Conservation (phyloP, 2,329 filamentous ascomycete species). For the Fusarium sp. region DNA sequence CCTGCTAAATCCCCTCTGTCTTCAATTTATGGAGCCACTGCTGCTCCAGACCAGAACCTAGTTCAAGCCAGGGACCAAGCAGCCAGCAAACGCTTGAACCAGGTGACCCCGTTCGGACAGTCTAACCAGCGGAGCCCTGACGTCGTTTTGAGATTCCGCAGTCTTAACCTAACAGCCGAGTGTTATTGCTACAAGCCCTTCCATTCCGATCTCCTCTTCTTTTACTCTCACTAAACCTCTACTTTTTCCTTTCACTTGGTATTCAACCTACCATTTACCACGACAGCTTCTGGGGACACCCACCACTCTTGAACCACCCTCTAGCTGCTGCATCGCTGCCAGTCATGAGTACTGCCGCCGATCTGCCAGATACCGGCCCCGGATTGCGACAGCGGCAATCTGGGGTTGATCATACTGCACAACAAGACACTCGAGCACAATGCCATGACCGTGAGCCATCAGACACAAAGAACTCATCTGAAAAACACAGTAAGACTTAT, state of each 20-base stretch:
- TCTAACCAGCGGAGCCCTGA: conserved; percentile 48
- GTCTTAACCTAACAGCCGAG: conserved; percentile 36
- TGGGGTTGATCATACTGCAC: conserved; percentile 33
- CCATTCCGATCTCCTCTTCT: conserved; percentile 29
- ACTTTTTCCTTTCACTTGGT: conserved; percentile 7
- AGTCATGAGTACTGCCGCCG: conserved; percentile 51
- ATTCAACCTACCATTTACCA: conserved; percentile 12
- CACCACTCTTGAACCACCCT: not conserved
- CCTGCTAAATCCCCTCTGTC: conserved; percentile 29
- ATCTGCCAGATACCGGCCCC: conserved; percentile 44
- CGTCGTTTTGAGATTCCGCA: conserved; percentile 39
- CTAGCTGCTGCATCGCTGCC: conserved; percentile 14
- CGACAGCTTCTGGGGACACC: not conserved
- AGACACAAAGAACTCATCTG: conserved; percentile 25
- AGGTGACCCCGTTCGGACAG: conserved; percentile 31
- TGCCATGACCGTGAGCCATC: conserved; percentile 29
- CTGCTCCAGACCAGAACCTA: conserved; percentile 25
- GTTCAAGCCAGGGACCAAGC: conserved; percentile 16
- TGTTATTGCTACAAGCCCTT: conserved; percentile 21
- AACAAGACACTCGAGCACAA: conserved; percentile 31
- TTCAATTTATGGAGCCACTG: conserved; percentile 22
- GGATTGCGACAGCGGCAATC: conserved; percentile 50
- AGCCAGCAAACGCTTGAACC: conserved; percentile 19
- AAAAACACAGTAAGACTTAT: conserved; percentile 78
- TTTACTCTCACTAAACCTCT: conserved; percentile 9